Percentiles rank a stretch among this genome's conserved stretches.
These are phyloP conservation scores for Casaregolazyma suthepensis DNA, from an alignment of 1,139 yeast species.

Conservation along the genomic window DNA sequence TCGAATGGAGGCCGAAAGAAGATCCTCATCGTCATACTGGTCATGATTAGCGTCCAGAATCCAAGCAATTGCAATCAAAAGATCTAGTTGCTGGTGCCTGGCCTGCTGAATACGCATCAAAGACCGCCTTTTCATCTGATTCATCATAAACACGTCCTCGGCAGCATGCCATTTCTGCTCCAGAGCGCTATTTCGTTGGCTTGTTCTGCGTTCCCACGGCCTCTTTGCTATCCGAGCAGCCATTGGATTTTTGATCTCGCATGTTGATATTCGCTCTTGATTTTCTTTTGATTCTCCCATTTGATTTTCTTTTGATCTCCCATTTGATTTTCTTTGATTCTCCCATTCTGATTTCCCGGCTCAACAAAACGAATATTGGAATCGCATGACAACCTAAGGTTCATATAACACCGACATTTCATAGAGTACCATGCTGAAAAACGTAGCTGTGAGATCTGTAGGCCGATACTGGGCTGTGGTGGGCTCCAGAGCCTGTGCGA, in stretches of 20 bases:
- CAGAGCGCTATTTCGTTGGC: not conserved
- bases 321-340: no score
- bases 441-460: not conserved
- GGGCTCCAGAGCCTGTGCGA: not conserved
- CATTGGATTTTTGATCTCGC: not conserved
- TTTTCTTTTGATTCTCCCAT: no score
- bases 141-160: slow-evolving; percentile 31
- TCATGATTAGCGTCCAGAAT: slow-evolving; percentile 19
- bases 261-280: no score
- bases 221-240: not conserved
- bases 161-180: slow-evolving; percentile 29
- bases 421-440: slow-evolving; percentile 2
- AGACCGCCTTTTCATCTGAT: slow-evolving; percentile 31
- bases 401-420: not conserved
- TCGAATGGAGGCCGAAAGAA: slow-evolving; percentile 14
- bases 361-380: not conserved
- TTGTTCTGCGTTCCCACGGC: not conserved
- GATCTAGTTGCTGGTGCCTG: slow-evolving; percentile 28
- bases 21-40: slow-evolving; percentile 11
- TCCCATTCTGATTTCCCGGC: not conserved
- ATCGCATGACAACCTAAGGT: not conserved
- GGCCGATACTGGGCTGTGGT: not conserved
- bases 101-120: slow-evolving; percentile 29
- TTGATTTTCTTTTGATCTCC: no score
- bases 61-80: slow-evolving; percentile 24